Evolutionary conservation across 2,329 filamentous ascomycete genomes (phyloP), one percentile per base, ranked within the genome.

Genomic region (Neocucurbitaria cava): DNA sequence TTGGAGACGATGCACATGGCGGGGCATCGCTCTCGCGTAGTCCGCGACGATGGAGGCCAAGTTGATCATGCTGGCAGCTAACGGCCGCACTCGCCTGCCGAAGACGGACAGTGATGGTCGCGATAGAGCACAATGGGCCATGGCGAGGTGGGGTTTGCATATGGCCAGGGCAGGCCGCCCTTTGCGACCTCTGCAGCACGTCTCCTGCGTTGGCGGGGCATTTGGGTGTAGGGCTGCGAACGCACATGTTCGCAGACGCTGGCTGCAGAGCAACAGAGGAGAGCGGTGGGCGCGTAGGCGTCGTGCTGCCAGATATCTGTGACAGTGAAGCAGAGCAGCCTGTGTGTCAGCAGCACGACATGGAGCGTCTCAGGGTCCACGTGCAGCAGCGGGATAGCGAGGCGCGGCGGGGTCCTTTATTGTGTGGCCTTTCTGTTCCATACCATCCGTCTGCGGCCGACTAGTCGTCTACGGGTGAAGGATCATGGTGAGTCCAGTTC

Each of bases 61-160:
- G 23, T 21, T 44, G 43, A 40, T 55, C 33, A 50, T 45, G 41
- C 38, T 35, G 31, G 31, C 31, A 35, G 31, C 31, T 35, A 35
- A 35, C 17, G 31, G 15, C 31, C 17, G 31, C 13, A 35, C 3
- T 35, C 31, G n/a, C 31, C 31, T 42, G 36, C 36, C 36, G 18
- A 39, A 21, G 36, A 39, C 20, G 20, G 36, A 20, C 36, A 5
- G 35, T 38, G 6, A 13, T 38, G 35, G n/a, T 21, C 5, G 20
- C n/a, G 35, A 45, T 59, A 56, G 64, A 52, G 24, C 24, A 26
- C 58, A 59, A 55, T 40, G 49, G 54, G 9, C 58, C 58, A 55
- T 40, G 49, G 54, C 59, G 61, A 54, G 61, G 70, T 65, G 62
- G 65, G 63, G 64, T 65, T 58, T 61, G 64, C 55, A 60, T 59